A percentile compares a stretch with the other conserved stretches of the same genome.
phyloP scores from a whole-genome alignment of 129 eudicot genomes.

The Calendula officinalis region DNA sequence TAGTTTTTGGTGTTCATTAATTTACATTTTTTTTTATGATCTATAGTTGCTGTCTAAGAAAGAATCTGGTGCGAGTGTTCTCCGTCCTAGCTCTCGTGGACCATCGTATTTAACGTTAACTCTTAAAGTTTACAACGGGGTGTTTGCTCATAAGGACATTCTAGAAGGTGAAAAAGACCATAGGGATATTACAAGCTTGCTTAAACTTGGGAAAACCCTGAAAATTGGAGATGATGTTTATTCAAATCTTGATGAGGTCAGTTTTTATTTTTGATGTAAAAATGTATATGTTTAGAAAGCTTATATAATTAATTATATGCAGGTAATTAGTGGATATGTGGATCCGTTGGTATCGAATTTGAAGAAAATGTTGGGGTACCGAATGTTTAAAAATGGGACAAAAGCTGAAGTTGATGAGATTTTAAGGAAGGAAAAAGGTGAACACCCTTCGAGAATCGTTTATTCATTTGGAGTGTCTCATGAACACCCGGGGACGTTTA shows the following conservation, averaged over 20 bases:
- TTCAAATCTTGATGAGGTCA: slow-evolving; percentile 81
- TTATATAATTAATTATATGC: not conserved
- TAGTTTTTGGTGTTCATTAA: not conserved
- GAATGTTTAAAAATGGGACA: slow-evolving; percentile 76
- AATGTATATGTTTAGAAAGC: not conserved
- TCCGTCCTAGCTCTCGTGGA: slow-evolving; percentile 93
- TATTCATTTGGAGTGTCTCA: slow-evolving; percentile 87
- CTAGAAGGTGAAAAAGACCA: slow-evolving; percentile 88
- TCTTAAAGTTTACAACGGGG: slow-evolving; percentile 74
- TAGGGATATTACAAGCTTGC: slow-evolving; percentile 82
- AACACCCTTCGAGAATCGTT: slow-evolving; percentile 72
- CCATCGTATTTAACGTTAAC: slow-evolving; percentile 77
- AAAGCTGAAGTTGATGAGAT: slow-evolving; percentile 87
- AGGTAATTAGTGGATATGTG: slow-evolving; percentile 84
- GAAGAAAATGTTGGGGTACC: slow-evolving; percentile 76
- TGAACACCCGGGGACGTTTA: slow-evolving; percentile 90
- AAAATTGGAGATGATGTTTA: slow-evolving; percentile 83
- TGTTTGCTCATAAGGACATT: slow-evolving; percentile 85
- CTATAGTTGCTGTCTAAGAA: slow-evolving; percentile 65
- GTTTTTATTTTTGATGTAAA: not conserved
- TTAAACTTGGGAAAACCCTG: slow-evolving; percentile 77
- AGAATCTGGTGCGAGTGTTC: slow-evolving; percentile 78
- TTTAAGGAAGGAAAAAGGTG: slow-evolving; percentile 64
- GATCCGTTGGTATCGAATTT: slow-evolving; percentile 74
- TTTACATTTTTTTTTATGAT: slow-evolving; percentile 13